A percentile compares a stretch with the other conserved stretches of the same genome.
Evolutionary conservation across 208 protist genomes (phyloP).

Genomic region (Phytomonas francai): DNA sequence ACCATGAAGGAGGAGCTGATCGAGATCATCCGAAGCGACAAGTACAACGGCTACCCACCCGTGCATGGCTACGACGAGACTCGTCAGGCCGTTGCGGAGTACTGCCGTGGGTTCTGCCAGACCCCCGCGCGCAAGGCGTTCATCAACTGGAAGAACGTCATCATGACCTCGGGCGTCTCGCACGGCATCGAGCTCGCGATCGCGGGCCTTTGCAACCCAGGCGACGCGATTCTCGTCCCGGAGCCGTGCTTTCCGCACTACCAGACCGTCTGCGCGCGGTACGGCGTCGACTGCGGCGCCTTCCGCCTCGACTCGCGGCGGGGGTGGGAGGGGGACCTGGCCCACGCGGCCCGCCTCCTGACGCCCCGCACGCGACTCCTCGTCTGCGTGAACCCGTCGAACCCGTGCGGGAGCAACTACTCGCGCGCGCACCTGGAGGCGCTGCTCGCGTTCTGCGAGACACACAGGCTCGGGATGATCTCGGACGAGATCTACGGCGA

Average conservation of each 20-base stretch:
- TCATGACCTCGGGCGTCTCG: constrained; percentile 79
- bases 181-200: constrained; percentile 87
- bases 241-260: constrained; percentile 92
- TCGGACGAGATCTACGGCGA: constrained; percentile 94
- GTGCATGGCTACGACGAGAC: constrained; percentile 41
- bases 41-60: constrained; percentile 74
- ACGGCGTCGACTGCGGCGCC: constrained; percentile 64
- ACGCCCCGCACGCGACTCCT: constrained; percentile 82
- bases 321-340: constrained; percentile 88
- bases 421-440: constrained; percentile 67
- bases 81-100: constrained; percentile 45
- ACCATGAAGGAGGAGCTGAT: constrained; percentile 41
- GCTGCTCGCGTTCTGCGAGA: constrained; percentile 77
- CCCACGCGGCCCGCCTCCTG: constrained; percentile 57
- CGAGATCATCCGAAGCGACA: constrained; percentile 32
- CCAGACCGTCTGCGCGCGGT: constrained; percentile 72
- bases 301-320: constrained; percentile 81
- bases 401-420: constrained; percentile 93
- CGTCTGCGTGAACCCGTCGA: constrained; percentile 93
- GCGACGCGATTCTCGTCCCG: constrained; percentile 90
- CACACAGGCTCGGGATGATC: constrained; percentile 86
- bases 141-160: constrained; percentile 52
- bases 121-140: constrained; percentile 22
- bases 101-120: constrained; percentile 32
- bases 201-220: constrained; percentile 59